phyloP scores from a whole-genome alignment of 2,329 filamentous ascomycete species.

The Cytospora mali region DNA sequence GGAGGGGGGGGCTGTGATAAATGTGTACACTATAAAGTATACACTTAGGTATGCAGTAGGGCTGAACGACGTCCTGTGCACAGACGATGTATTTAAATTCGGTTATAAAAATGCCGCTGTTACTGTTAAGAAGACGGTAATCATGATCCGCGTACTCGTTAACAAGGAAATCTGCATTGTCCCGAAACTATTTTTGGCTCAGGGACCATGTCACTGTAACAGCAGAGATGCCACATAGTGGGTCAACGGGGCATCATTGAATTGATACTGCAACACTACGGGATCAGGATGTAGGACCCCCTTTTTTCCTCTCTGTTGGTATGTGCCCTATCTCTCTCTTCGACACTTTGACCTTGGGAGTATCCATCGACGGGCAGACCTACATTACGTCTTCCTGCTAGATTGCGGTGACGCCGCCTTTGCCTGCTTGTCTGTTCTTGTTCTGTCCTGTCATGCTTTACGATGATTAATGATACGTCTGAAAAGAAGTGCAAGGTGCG shows the following conservation, averaged over 20 bases:
- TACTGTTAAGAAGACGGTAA: neutral
- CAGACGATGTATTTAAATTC: neutral
- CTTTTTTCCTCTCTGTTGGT: too few relatives aligned
- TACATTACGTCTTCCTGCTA: conserved; percentile 25
- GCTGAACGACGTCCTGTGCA: neutral
- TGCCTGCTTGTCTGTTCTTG: too few relatives aligned
- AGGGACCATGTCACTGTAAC: neutral
- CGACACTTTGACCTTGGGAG: neutral
- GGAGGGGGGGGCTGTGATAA: neutral
- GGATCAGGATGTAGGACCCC: too few relatives aligned
- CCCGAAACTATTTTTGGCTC: neutral
- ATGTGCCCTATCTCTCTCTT: too few relatives aligned
- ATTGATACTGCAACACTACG: too few relatives aligned
- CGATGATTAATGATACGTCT: neutral
- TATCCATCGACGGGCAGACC: conserved; percentile 27
- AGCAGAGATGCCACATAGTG: neutral
- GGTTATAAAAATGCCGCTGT: neutral
- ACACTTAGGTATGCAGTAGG: neutral
- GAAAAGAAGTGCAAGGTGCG: neutral
- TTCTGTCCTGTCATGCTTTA: neutral
- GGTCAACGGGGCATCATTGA: too few relatives aligned
- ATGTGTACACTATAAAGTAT: neutral
- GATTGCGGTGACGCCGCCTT: conserved; percentile 16
- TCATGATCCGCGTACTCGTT: neutral
- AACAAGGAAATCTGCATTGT: neutral